A percentile compares a stretch with the other conserved stretches of the same genome.
Evolutionary conservation across 257 asterid genomes (phyloP).

Genomic region (Solanum verrucosum): DNA sequence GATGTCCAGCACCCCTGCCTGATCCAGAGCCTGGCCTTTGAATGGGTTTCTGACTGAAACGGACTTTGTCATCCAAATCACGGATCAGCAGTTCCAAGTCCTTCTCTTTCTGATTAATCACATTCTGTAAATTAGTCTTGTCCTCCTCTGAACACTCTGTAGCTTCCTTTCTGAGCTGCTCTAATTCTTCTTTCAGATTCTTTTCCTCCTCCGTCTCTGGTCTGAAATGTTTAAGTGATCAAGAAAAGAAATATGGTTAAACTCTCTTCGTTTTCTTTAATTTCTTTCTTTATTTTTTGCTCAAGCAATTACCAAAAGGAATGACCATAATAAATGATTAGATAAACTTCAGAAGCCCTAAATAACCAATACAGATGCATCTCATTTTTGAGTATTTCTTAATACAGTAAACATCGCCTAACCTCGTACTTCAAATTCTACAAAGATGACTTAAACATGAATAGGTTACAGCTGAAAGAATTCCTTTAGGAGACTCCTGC

Average conservation of each 20-base stretch:
- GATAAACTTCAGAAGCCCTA: neutral
- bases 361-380: neutral
- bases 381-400: neutral
- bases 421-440: neutral
- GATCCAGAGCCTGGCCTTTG: slow-evolving; percentile 82
- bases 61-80: slow-evolving; percentile 78
- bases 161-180: slow-evolving; percentile 46
- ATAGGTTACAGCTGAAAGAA: neutral
- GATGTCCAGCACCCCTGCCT: slow-evolving; percentile 40
- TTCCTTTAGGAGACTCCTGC: neutral
- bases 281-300: neutral
- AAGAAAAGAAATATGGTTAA: slow-evolving; percentile 1
- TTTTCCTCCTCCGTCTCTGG: slow-evolving; percentile 79
- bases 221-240: slow-evolving; percentile 40
- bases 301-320: neutral
- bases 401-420: neutral
- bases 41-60: slow-evolving; percentile 52
- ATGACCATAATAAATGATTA: neutral
- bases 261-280: neutral
- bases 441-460: neutral
- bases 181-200: slow-evolving; percentile 70
- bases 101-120: slow-evolving; percentile 46
- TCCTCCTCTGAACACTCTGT: slow-evolving; percentile 40
- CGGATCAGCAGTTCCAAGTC: slow-evolving; percentile 56
- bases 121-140: slow-evolving; percentile 27